Percentiles rank a stretch among this genome's conserved stretches.
These are phyloP conservation scores for Crithidia fasciculata DNA, from an alignment of 208 protist genomes.

Conservation along the genomic window DNA sequence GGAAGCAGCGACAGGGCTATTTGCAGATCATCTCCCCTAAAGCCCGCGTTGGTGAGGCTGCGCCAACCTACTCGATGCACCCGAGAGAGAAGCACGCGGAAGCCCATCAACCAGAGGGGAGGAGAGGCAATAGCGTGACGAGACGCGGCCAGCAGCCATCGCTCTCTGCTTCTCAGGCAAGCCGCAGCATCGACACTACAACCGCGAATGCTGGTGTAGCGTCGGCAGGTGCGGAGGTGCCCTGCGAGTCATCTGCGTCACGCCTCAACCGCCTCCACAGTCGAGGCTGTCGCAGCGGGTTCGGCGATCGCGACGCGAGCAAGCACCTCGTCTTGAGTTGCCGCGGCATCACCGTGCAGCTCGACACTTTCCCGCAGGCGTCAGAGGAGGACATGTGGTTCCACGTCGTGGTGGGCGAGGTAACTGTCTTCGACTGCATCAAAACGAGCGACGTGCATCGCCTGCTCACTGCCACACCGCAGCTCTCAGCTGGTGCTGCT, in stretches of 20 bases:
- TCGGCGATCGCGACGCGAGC: conserved; percentile 45
- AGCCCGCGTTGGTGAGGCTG: conserved; percentile 10
- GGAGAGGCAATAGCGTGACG: too few species aligned
- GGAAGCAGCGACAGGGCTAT: conserved; percentile 35
- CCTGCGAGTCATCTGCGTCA: conserved; percentile 28
- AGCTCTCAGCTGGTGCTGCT: background rate
- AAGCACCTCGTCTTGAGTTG: conserved; percentile 60
- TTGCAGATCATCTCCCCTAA: conserved; percentile 32
- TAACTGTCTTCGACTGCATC: conserved; percentile 66
- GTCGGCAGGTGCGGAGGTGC: background rate
- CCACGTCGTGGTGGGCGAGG: conserved; percentile 46
- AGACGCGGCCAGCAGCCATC: background rate
- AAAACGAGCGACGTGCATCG: conserved; percentile 54
- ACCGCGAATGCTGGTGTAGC: background rate
- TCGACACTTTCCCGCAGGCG: conserved; percentile 51
- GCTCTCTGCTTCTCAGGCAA: background rate
- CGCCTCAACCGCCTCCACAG: conserved; percentile 23
- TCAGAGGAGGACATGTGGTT: conserved; percentile 51
- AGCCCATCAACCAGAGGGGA: too few species aligned
- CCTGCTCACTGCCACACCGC: conserved; percentile 50
- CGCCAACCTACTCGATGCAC: conserved; percentile 4
- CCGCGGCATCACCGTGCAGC: conserved; percentile 51
- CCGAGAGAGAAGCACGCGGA: background rate
- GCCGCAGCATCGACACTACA: background rate
- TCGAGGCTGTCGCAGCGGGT: conserved; percentile 35